These are phyloP conservation scores for Blastobotrys buckinghamii DNA, from an alignment of 1,139 yeast genomes.

Conservation along the genomic window DNA sequence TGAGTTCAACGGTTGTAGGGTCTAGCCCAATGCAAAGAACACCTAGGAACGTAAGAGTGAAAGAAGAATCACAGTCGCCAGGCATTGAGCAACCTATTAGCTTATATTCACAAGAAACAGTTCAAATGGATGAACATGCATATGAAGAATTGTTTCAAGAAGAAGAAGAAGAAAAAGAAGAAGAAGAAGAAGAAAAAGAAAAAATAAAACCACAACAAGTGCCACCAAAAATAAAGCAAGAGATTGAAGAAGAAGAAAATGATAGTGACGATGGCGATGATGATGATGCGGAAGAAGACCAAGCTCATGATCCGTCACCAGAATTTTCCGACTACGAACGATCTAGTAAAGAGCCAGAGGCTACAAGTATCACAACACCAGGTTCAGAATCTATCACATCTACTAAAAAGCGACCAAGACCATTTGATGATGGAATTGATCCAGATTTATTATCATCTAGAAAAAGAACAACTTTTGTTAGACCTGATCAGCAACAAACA, in stretches of 20 bases:
- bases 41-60: neutral
- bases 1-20: too few relatives aligned
- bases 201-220: too few relatives aligned
- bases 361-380: neutral
- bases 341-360: too few relatives aligned
- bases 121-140: neutral
- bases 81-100: neutral
- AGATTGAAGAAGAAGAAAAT: too few relatives aligned
- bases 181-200: too few relatives aligned
- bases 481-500: neutral
- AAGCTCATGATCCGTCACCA: neutral
- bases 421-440: neutral
- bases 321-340: too few relatives aligned
- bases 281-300: too few relatives aligned
- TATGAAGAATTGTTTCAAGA: too few relatives aligned
- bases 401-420: neutral
- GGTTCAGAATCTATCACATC: too few relatives aligned
- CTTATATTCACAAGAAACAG: neutral
- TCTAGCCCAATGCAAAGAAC: neutral
- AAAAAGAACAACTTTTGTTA: neutral
- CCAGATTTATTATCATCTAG: neutral
- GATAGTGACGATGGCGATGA: too few relatives aligned
- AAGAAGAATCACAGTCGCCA: neutral
- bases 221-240: too few relatives aligned
- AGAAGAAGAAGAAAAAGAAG: too few relatives aligned